Percentiles rank a stretch among this genome's conserved stretches.
Evolutionary conservation across 495 filamentous ascomycete species (phyloP).

Genomic region (Penicillium paxilli): DNA sequence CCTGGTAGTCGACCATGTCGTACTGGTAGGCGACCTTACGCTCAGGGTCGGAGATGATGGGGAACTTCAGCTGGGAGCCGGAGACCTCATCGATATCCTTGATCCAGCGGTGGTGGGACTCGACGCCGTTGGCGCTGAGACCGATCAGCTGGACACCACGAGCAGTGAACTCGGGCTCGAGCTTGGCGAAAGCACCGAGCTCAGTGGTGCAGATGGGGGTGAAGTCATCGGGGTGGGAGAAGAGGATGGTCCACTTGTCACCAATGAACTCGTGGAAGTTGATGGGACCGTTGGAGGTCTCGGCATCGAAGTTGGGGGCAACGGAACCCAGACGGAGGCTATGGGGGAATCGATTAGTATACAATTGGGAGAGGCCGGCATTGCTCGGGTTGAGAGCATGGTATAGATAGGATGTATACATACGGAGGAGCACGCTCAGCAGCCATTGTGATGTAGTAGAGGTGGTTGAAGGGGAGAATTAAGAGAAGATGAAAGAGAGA

Average conservation of each 20-base stretch:
- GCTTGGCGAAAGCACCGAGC: constrained; percentile 94
- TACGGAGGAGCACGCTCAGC: constrained; percentile 51
- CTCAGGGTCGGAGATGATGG: constrained; percentile 68
- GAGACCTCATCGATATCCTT: constrained; percentile 65
- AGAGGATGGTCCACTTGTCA: constrained; percentile 91
- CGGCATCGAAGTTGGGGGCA: constrained; percentile 92
- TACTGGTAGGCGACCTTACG: constrained; percentile 65
- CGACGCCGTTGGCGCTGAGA: constrained; percentile 64
- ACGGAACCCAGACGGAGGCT: constrained; percentile 85
- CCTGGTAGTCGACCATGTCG: constrained; percentile 64
- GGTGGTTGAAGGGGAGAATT: not conserved
- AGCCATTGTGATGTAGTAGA: constrained; percentile 47
- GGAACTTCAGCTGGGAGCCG: constrained; percentile 58
- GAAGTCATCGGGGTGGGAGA: constrained; percentile 91
- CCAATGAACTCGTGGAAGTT: constrained; percentile 98
- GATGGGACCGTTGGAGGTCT: constrained; percentile 88
- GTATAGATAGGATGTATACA: constrained; percentile 24
- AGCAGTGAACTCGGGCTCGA: constrained; percentile 94
- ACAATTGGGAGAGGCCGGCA: not conserved
- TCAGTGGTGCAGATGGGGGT: constrained; percentile 98
- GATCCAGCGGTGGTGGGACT: constrained; percentile 62
- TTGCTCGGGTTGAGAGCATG: not conserved
- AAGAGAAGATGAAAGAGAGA: constrained; percentile 5
- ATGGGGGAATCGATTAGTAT: not conserved
- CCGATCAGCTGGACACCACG: constrained; percentile 95